These are phyloP conservation scores for Jamesozyma lodderae DNA, from an alignment of 805 yeast genomes.

Conservation along the genomic window DNA sequence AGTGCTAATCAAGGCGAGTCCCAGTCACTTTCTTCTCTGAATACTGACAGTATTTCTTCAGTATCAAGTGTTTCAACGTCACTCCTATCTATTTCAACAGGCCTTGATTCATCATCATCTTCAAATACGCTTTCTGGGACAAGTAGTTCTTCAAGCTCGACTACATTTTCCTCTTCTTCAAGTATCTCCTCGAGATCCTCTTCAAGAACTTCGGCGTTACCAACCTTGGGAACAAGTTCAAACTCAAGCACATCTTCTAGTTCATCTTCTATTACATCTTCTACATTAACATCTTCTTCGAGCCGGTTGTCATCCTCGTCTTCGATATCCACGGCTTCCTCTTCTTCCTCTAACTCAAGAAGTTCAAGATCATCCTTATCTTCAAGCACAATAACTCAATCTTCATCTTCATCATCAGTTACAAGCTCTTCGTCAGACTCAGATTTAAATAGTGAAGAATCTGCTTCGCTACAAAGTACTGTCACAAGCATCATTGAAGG, in stretches of 20 bases:
- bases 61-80: neutral
- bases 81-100: neutral
- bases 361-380: conserved; percentile 5
- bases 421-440: conserved; percentile 9
- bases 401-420: conserved; percentile 5
- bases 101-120: neutral
- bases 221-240: neutral
- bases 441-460: neutral
- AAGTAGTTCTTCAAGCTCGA: neutral
- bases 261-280: neutral
- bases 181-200: neutral
- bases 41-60: too few species aligned
- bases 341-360: conserved; percentile 2
- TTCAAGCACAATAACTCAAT: conserved; percentile 3
- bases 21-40: too few species aligned
- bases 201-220: neutral
- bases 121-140: too few species aligned
- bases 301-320: conserved; percentile 3
- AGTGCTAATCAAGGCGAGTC: too few species aligned
- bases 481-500: conserved; percentile 24
- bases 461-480: conserved; percentile 5
- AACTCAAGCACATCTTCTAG: neutral
- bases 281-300: neutral
- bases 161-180: neutral
- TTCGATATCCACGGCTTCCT: neutral